A percentile compares a stretch with the other conserved stretches of the same genome.
These are phyloP conservation scores for Acanthamoeba healyi DNA, from an alignment of 208 protist genomes.

Conservation along the genomic window DNA sequence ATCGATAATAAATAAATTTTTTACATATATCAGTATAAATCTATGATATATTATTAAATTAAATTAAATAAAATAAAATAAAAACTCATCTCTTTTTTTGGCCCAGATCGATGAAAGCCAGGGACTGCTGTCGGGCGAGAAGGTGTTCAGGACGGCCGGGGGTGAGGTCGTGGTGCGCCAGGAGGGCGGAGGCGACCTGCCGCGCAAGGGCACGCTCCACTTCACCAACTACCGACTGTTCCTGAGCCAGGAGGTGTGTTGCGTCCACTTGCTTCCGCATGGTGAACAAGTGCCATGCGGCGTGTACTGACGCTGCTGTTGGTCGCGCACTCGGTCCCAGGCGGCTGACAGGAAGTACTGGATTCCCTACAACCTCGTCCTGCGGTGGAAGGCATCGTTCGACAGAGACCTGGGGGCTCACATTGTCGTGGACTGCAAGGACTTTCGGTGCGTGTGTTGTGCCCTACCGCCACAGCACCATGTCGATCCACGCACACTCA, in stretches of 20 bases:
- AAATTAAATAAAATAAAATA: too few relatives aligned
- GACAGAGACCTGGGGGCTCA: constrained; percentile 24
- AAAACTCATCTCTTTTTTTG: too few relatives aligned
- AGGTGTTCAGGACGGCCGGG: constrained; percentile 3
- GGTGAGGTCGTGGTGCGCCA: constrained; percentile 48
- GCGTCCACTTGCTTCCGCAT: background rate
- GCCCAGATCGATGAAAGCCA: constrained; percentile 57
- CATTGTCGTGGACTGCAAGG: constrained; percentile 46
- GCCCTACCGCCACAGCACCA: background rate
- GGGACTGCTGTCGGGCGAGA: constrained; percentile 38
- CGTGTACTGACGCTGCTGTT: background rate
- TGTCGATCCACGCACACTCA: background rate
- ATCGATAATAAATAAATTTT: too few relatives aligned
- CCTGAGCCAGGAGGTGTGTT: constrained; percentile 10
- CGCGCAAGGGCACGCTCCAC: constrained; percentile 46
- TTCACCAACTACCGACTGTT: constrained; percentile 55
- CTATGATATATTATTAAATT: too few relatives aligned
- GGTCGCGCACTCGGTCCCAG: background rate
- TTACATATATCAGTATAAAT: too few relatives aligned
- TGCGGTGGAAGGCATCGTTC: background rate
- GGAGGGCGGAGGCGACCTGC: constrained; percentile 51
- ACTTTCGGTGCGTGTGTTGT: background rate
- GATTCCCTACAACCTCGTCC: constrained; percentile 57
- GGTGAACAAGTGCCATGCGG: too few relatives aligned
- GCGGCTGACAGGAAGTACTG: constrained; percentile 31